Evolutionary conservation across 495 filamentous ascomycete genomes (phyloP), one percentile per base, ranked within the genome.

Genomic region (Articulospora tetracladia): DNA sequence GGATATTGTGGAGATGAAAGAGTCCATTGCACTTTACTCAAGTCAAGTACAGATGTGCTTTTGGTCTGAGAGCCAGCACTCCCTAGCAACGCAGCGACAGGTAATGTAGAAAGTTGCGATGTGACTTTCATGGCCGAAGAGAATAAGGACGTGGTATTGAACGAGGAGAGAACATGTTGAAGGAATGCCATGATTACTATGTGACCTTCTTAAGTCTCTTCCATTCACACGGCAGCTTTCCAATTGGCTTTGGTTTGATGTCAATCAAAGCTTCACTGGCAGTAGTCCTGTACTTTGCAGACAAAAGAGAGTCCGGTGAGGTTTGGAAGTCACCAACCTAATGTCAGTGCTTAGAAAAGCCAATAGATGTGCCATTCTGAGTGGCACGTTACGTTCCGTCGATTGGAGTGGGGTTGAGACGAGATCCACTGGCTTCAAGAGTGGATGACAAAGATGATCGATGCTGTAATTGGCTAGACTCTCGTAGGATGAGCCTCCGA

Each of bases 1-100:
- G 72, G 67, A 59, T 77, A 84, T 26, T 53, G 48, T 1, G 55
- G 55, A 13, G 19, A 39, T 17, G 74, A 76, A 13, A 89, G 70
- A 0, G 77, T 83, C 86, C 86, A 89, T 49, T 69, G 59, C 55
- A 75, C 70, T 0, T 72, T 72, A 48, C 79, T 79, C 19, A 89
- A 69, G 39, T 44, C 39, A n/a, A 44, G 39, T n/a, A 44, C 17
- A 3, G 11, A 44, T 19, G 8, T 44, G 39, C 3, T 19, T 15
- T 17, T 17, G 17, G 3, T 11, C 39, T 44, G 4, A 44, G 39
- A 44, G 39, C 3, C 39, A 44, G 15, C 39, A 19, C 17, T n/a
- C 15, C 39, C 39, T 7, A 44, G n/a, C 8, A 44, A 17, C 15
- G 17, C 39, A 15, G 39, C 8, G 3, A 17, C 17, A 11, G 39